Evolutionary conservation across 2,329 filamentous ascomycete genomes (phyloP), one percentile per base, ranked within the genome.

Genomic region (Neonectria hederae): DNA sequence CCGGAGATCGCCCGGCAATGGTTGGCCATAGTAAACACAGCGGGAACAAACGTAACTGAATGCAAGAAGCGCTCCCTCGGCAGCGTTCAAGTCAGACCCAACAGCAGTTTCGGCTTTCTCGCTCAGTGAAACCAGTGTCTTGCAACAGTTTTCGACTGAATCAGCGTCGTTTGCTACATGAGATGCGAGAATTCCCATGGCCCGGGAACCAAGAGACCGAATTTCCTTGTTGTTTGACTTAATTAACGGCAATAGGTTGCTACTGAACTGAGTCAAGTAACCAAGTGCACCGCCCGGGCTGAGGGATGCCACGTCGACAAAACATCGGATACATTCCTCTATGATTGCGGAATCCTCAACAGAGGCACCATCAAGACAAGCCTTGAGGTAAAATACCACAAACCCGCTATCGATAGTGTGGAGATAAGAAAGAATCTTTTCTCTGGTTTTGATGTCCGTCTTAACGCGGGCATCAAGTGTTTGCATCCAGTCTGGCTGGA

Each of bases 401-500:
- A 76, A 74, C 2, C 76, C 74, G 17, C 76, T 72, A 26, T 84
- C 79, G 1, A 80, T 69, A 45, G 72, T 76, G 59, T 79, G 72
- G 62, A 91, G 73, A 66, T 90, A 88, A 0, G 75, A 73, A 59
- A 84, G 86, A 59, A 94, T 83, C 6, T 84, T 83, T 26, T 84
- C 78, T 43, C 92, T 86, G 11, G 88, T 88, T 49, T 84, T 81
- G 62, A 90, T 84, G 72, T 95, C 91, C 5, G 90, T 92, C 43
- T 89, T 86, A 30, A 96, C 83, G 7, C 91, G 84, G 1, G 89
- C 87, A 69, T 94, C 91, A 2, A 98, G 83, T 69, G 91, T 90
- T 49, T 90, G 85, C 75, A 94, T 91, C 96, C 96, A 98, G 66
- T 95, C 92, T 49, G 91, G 89, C 69, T 95, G 91, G 24, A 93